Evolutionary conservation across 208 protist species (phyloP), one percentile per base, ranked within the genome.

Genomic region (Zelonia costaricensis): DNA sequence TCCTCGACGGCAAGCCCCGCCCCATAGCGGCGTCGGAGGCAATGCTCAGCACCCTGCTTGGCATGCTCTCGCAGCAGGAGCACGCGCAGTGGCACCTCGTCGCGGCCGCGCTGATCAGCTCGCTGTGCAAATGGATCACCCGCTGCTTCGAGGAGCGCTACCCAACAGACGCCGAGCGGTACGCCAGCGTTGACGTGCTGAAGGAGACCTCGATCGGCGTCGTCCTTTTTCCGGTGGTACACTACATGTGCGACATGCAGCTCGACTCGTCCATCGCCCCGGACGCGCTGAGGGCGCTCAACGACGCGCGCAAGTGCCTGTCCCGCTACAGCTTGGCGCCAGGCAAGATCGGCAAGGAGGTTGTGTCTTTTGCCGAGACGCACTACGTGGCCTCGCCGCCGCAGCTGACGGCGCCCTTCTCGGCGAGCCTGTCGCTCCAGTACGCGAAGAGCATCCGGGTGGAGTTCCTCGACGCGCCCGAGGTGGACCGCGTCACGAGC

Each of bases 41-140:
- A 27, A 80, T 88, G 54, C 72, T 96, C 2, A 67, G 78, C 18
- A 79, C 79, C 0, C 27, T 96, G 39, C 55, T 91, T 1, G 67
- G 77, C 35, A 76, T 94, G 65, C 70, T 96, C 15, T 78, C 84
- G 16, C 80, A 91, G 51, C 73, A 80, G 38, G 78, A 49, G 42
- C 59, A 76, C 44, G 39, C 76, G 1, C 70, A 92, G 43, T 96
- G 87, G 88, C 87, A 92, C 51, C 67, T 94, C 18, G 85, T 94
- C 23, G 75, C 80, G 3, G 74, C 91, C 0, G 84, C 88, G 0
- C 59, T 92, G 20, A 60, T 94, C 33, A 79, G 70, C 63, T 91
- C 85, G 12, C 54, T 94, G 22, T 84, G 74, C 55, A 84, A 85
- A 57, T 73, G 65, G 38, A 80, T 91, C 13, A 39, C 88, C 27